phyloP scores from a whole-genome alignment of 352 stramenopile species.

The Pythium phragmitis region DNA sequence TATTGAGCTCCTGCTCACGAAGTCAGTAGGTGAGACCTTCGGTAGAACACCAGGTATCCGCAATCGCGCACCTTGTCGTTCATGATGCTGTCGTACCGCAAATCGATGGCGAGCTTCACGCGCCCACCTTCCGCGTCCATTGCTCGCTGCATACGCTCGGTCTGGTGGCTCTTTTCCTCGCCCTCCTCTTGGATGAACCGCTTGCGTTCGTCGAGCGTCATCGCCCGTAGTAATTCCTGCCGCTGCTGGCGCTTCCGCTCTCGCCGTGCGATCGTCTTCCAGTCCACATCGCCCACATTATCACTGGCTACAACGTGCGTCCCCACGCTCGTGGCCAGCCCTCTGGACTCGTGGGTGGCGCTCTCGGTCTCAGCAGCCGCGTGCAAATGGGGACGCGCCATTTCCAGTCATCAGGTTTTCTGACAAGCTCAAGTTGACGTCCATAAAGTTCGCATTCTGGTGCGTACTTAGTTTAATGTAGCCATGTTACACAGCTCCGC shows the following conservation, averaged over 20 bases:
- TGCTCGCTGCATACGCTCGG: slow-evolving; percentile 34
- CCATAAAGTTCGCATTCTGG: slow-evolving; percentile 6
- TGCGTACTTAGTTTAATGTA: slow-evolving; percentile 18
- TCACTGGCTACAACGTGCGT: neutral
- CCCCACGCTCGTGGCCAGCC: neutral
- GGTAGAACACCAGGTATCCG: neutral
- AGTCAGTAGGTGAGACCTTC: neutral
- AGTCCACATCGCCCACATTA: slow-evolving; percentile 11
- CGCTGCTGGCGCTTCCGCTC: slow-evolving; percentile 53
- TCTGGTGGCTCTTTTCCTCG: slow-evolving; percentile 31
- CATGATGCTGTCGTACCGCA: slow-evolving; percentile 80
- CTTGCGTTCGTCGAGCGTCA: slow-evolving; percentile 60
- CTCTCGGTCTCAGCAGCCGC: neutral
- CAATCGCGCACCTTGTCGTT: slow-evolving; percentile 60
- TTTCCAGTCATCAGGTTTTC: slow-evolving; percentile 3
- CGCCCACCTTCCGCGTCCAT: slow-evolving; percentile 22
- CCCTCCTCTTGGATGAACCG: slow-evolving; percentile 47
- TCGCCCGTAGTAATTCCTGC: slow-evolving; percentile 51
- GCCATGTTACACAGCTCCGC: neutral
- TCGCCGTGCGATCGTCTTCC: slow-evolving; percentile 20
- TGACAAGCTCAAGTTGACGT: neutral
- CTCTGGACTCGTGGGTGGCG: neutral
- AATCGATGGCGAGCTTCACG: slow-evolving; percentile 61
- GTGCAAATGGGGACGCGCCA: neutral
- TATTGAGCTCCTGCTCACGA: slow-evolving; percentile 48